phyloP scores from a whole-genome alignment of 1,139 yeast genomes.

The Kluyveromyces sp. region DNA sequence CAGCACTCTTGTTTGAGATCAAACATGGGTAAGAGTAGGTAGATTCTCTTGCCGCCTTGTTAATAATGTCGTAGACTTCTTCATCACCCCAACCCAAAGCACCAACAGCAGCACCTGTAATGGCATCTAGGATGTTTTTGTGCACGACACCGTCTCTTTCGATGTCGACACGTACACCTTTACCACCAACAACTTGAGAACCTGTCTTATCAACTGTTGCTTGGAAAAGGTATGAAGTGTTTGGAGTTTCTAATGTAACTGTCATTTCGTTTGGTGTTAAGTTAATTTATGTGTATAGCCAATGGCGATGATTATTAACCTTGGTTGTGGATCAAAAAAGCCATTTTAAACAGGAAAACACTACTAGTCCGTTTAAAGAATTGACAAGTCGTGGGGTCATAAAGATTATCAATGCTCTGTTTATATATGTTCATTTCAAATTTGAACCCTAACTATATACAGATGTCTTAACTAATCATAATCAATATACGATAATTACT shows the following conservation, averaged over 20 bases:
- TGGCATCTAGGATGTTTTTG: conserved; percentile 41
- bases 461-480: no score
- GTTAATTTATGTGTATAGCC: no score
- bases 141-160: conserved; percentile 40
- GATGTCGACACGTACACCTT: conserved; percentile 42
- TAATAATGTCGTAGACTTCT: conserved; percentile 42
- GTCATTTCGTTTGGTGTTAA: background rate
- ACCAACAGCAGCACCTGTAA: conserved; percentile 63
- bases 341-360: no score
- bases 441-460: no score
- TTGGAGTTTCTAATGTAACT: background rate
- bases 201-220: conserved; percentile 35
- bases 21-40: conserved; percentile 42
- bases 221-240: conserved; percentile 36
- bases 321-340: no score
- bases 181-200: conserved; percentile 41
- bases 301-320: no score
- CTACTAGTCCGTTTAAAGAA: no score
- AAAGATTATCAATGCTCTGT: no score
- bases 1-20: conserved; percentile 39
- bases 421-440: no score
- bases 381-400: no score
- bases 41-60: conserved; percentile 39
- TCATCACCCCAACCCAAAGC: conserved; percentile 53
- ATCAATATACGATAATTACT: no score